Evolutionary conservation across 176 grass and related monocot species (phyloP).

Genomic region (Eremochloa ophiuroides): DNA sequence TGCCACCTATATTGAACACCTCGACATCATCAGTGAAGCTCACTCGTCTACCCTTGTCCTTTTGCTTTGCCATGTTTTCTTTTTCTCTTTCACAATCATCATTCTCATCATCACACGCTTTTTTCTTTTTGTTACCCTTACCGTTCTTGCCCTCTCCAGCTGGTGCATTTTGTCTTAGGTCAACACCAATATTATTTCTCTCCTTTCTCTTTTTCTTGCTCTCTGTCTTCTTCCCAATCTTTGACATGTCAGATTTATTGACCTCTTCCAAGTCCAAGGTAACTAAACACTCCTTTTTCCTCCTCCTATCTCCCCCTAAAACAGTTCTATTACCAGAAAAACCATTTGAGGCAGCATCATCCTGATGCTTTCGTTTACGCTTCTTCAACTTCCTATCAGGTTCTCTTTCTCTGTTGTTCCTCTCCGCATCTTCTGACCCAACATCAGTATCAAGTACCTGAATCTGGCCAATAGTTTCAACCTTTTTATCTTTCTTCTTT

Average conservation of each 20-base stretch:
- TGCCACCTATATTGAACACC: conserved; percentile 37
- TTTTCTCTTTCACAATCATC: conserved; percentile 24
- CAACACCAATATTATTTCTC: background rate
- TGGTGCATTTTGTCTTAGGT: background rate
- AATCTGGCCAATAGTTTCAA: background rate
- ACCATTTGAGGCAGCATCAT: background rate
- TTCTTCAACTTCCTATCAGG: conserved; percentile 26
- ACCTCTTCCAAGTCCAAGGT: conserved; percentile 10
- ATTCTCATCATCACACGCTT: conserved; percentile 28
- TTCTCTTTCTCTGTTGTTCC: background rate
- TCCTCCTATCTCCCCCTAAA: conserved; percentile 10
- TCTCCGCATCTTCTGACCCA: background rate
- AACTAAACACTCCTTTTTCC: conserved; percentile 16
- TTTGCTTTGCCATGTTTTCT: conserved; percentile 29
- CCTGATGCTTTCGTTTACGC: background rate
- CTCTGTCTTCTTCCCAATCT: conserved; percentile 12
- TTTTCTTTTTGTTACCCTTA: conserved; percentile 17
- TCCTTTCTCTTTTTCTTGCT: conserved; percentile 32
- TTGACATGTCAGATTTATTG: background rate
- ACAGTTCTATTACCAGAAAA: background rate
- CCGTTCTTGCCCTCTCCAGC: background rate
- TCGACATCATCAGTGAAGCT: conserved; percentile 58
- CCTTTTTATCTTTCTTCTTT: conserved; percentile 16
- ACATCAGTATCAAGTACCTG: background rate
- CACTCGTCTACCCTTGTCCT: conserved; percentile 43